Base-by-base conservation (phyloP, 2,329 filamentous ascomycete genomes). In the Tolypocladium paradoxum region DNA sequence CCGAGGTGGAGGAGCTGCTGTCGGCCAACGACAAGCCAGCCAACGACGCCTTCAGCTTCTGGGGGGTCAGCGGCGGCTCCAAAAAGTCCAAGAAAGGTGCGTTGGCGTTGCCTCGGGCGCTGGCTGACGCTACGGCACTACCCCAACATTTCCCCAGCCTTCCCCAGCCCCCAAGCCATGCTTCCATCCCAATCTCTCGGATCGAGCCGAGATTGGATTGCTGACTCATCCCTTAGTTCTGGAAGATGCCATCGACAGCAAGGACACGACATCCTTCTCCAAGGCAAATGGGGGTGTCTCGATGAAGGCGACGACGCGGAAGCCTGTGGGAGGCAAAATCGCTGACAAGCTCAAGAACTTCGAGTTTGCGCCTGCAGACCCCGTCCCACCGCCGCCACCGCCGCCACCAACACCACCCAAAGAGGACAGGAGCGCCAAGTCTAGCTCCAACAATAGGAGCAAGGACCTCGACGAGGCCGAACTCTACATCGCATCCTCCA, bases 281-380 rank as follows among this genome's bases (percentile, higher is more conserved):
- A 70, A 68, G 55, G 56, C 64, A 51, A 57, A 63, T 56, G 59
- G 64, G 46, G 65, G 69, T 49, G 56, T 61, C 57, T 69, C 71
- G 54, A 71, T 72, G 67, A 78, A 75, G 54, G 54, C 60, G 20
- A 55, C 58, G 63, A 68, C 69, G 50, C 78, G 76, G 59, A 81
- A 78, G 66, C 61, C 71, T 49, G 68, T 73, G 45, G 69, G 71
- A 55, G 73, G 73, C 56, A 81, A 77, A 63, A 76, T 83, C 62
- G 74, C 78, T 53, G 77, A 83, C 62, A 76, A 71, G 60, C 72
- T 82, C 56, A 80, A 75, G 65, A 74, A 76, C 33, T 83, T 83
- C 61, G 77, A 83, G 65, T 60, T 72, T 50, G 58, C 65, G 50
- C 48, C 33, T 20, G 67, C 70, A 51, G 63, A 70, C 33, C 63